Percentiles rank a stretch among this genome's conserved stretches.
phyloP scores from a whole-genome alignment of 257 asterid genomes.

The Fraxinus pennsylvanica region DNA sequence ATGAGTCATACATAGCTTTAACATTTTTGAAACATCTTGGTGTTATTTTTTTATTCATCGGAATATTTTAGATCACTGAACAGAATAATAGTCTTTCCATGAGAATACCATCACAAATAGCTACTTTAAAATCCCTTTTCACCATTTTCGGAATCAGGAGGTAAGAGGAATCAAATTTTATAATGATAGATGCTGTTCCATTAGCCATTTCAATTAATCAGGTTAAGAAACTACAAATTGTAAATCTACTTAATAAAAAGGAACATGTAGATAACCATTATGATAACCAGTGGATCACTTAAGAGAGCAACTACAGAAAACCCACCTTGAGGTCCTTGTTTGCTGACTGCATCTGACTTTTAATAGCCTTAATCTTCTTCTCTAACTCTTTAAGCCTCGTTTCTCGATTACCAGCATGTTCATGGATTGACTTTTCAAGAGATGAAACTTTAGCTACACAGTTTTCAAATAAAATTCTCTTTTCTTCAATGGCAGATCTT shows the following conservation, averaged over 20 bases:
- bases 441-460: constrained; percentile 68
- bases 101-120: neutral
- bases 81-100: neutral
- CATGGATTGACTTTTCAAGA: constrained; percentile 75
- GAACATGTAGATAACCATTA: neutral
- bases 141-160: neutral
- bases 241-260: neutral
- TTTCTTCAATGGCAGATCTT: constrained; percentile 60
- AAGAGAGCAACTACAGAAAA: constrained; percentile 16
- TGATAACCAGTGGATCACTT: constrained; percentile 12
- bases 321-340: constrained; percentile 76
- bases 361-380: constrained; percentile 68
- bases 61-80: neutral
- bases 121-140: neutral
- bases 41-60: neutral
- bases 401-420: constrained; percentile 83
- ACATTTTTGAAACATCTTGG: neutral
- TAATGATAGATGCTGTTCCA: neutral
- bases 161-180: too few relatives aligned
- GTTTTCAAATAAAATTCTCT: constrained; percentile 53
- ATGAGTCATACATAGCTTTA: neutral
- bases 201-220: constrained; percentile 8
- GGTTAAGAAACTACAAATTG: constrained; percentile 12
- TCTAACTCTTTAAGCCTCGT: constrained; percentile 78
- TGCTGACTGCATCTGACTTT: constrained; percentile 73